Percentiles rank a stretch among this genome's conserved stretches.
phyloP scores from a whole-genome alignment of 106 monocot species.

The Vanilla planifolia region DNA sequence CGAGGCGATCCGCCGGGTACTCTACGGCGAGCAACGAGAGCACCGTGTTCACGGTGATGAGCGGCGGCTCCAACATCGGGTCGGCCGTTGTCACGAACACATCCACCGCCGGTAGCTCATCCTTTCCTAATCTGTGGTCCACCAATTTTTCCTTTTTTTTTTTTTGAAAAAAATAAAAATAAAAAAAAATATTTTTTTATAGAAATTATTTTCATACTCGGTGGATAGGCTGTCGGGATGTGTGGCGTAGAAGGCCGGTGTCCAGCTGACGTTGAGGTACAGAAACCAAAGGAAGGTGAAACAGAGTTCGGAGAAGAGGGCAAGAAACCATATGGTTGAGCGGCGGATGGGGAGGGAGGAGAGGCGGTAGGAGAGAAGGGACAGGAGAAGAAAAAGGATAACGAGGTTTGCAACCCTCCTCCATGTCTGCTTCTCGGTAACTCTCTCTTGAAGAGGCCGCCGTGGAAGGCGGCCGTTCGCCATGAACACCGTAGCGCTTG shows the following conservation, averaged over 20 bases:
- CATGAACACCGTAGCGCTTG: too few relatives aligned
- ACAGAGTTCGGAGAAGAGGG: slow-evolving; percentile 35
- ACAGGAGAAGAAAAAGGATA: slow-evolving; percentile 31
- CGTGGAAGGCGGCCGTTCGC: too few relatives aligned
- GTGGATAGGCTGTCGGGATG: slow-evolving; percentile 22
- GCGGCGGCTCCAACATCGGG: slow-evolving; percentile 51
- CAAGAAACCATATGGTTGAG: slow-evolving; percentile 9
- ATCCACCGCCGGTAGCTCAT: slow-evolving; percentile 43
- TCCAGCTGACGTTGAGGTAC: slow-evolving; percentile 30
- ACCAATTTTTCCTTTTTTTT: too few relatives aligned
- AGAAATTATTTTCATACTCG: slow-evolving; percentile 8
- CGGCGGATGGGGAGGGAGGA: not conserved
- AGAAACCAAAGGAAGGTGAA: slow-evolving; percentile 48
- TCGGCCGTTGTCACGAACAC: slow-evolving; percentile 72
- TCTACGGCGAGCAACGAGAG: slow-evolving; percentile 57
- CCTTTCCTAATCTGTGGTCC: not conserved
- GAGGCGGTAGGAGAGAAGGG: too few relatives aligned
- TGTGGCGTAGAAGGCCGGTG: slow-evolving; percentile 15
- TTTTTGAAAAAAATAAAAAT: too few relatives aligned
- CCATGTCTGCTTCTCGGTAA: slow-evolving; percentile 9
- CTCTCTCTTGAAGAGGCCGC: slow-evolving; percentile 32
- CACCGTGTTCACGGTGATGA: slow-evolving; percentile 56
- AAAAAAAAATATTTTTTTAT: too few relatives aligned
- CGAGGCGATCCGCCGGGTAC: slow-evolving; percentile 44
- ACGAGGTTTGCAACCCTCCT: slow-evolving; percentile 10